Conservation (phyloP, 2,329 filamentous ascomycete genomes). For the Ophiostoma populinum region DNA sequence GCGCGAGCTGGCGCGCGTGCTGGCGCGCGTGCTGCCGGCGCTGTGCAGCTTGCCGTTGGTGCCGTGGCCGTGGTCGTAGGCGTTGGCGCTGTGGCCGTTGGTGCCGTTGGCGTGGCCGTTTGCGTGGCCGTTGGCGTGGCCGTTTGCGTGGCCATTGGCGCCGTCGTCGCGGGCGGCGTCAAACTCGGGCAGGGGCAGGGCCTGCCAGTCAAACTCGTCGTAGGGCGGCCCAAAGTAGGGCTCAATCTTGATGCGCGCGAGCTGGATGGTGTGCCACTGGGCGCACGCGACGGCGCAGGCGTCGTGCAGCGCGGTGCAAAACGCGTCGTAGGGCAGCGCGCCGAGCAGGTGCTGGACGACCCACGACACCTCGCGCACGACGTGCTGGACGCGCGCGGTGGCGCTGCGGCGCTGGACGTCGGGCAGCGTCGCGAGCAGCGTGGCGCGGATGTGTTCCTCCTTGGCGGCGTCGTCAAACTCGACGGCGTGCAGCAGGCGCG, state of each 20-base stretch:
- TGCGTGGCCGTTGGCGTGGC: conserved; percentile 1
- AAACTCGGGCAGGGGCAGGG: conserved; percentile 18
- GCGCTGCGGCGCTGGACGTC: conserved; percentile 15
- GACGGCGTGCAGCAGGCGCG: conserved; percentile 16
- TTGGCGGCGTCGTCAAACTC: conserved; percentile 16
- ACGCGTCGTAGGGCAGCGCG: conserved; percentile 17
- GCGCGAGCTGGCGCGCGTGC: neutral
- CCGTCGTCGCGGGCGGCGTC: neutral
- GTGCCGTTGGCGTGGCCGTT: conserved; percentile 1
- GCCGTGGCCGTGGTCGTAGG: conserved; percentile 1
- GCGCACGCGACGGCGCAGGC: conserved; percentile 17
- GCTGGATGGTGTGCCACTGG: conserved; percentile 19
- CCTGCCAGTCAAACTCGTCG: conserved; percentile 20
- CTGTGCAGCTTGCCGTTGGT: conserved; percentile 4
- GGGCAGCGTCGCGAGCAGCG: conserved; percentile 17
- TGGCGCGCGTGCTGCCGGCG: neutral
- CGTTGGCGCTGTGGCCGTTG: neutral
- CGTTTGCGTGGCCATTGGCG: conserved; percentile 1
- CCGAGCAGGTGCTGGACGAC: conserved; percentile 18
- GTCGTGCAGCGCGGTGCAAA: conserved; percentile 15
- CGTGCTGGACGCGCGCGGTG: conserved; percentile 16
- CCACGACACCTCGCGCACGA: conserved; percentile 19
- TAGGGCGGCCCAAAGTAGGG: conserved; percentile 20
- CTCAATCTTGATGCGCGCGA: conserved; percentile 19
- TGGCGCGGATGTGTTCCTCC: conserved; percentile 17